Base-by-base conservation (phyloP, 208 protist genomes). In the Trypanosoma mega region DNA sequence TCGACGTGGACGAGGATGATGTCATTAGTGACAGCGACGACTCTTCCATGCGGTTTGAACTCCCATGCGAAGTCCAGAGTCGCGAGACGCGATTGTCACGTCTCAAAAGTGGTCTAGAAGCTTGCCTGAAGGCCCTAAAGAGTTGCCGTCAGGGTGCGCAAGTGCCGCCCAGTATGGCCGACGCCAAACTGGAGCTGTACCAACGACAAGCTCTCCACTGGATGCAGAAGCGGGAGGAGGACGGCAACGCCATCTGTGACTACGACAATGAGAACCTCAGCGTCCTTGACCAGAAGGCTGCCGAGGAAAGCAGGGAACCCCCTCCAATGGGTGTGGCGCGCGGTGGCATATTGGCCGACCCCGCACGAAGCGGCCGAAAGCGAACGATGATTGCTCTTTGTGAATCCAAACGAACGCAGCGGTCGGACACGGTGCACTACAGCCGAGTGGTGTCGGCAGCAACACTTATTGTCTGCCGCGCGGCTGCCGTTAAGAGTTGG, bases 381-480 rank as follows among this genome's bases (percentile, higher is more conserved):
- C 78, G 80, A 53, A 90, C 76, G 16, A 47, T 91, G 20, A 76
- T 93, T 21, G 66, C 81, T 0, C 68, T 93, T 20, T 92, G 85
- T 63, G 85, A 92, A 62, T 33, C 78, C 11, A 77, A 78, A 6
- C 71, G 71, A 1, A 54, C 44, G 2, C 63, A 62, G 20, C 70
- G 55, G 18, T 18, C 2, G 11, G 48, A 33, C 34, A 26, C 33
- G 18, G 37, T 73, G 2, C 74, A 78, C 45, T 65, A 76, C 4
- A 87, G 79, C 36, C 72, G 78, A n/a, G 73, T 92, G 12, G 63
- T 58, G 34, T 85, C 78, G 12, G 37, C 63, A 1, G 81, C 80
- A 27, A 94, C 90, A 2, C 66, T 96, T 12, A 79, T 96, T 27
- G 80, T 96, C 16, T 85, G 76, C 53, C 90, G 87, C 2, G 71